Evolutionary conservation across 2,329 filamentous ascomycete species (phyloP), one percentile per base, ranked within the genome.

Genomic region (Venturia nashicola): DNA sequence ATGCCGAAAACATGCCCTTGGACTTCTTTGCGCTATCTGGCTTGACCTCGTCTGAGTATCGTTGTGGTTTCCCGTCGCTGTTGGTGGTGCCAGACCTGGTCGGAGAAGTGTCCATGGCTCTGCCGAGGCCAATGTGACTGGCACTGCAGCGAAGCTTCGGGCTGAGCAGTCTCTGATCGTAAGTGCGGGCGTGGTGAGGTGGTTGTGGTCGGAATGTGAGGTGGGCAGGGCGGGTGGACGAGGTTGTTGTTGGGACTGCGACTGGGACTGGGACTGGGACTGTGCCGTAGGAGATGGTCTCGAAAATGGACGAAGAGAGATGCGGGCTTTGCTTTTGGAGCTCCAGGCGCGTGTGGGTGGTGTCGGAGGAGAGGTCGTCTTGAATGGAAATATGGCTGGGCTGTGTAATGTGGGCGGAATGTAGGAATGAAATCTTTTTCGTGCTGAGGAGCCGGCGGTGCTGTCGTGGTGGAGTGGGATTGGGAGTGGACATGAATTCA

Each of bases 1-100:
- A 91, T 69, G 87, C 90, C 18, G 90, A 91, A 72, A 96, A 91
- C 65, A 90, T 91, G 61, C 89, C 89, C 79, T 95, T 96, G 27
- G 51, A 57, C 79, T 95, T 95, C 71, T 90, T 84, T 66, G 70
- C 64, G 23, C 32, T 86, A 76, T 66, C 86, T 79, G 65, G 77
- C 76, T 3, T 80, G 43, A 34, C 34, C 76, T 96, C 90, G 75
- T 94, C 90, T 18, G 90, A 94, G 73, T 87, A 88, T 68, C 90
- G 81, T 76, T 94, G 72, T 42, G 18, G 5, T 34, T 55, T 55
- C 23, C 42, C 51, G 16, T 51, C 51, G 20, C 32, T 63, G 67
- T 79, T 81, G 55, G 79, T 76, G 65, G 83, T 77, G 61, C 80
- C 78, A 51, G 68, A 71, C 69, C 67, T 74, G 71, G 65, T 77